Base-by-base conservation (phyloP, 2,329 filamentous ascomycete species). In the Sporothrix variecibatus region DNA sequence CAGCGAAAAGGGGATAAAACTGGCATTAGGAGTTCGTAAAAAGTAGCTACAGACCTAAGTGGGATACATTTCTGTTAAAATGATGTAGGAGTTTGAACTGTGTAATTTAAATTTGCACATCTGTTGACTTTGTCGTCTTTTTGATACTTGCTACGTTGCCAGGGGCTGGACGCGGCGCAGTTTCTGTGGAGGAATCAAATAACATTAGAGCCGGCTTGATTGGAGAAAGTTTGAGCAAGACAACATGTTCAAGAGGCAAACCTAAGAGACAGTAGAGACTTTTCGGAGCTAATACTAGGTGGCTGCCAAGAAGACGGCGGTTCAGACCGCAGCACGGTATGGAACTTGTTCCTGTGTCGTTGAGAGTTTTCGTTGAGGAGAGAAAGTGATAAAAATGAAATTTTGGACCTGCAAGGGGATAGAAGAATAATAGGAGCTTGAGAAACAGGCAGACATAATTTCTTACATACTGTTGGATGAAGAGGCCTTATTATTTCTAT, bases 311-410 rank as follows among this genome's bases (percentile, higher is more conserved):
- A 23, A 64, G 7, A 9, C 34, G 20, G 60, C 60, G 8, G 60
- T 23, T 64, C 34, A 64, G 34, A 64, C 60, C 60, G 60, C 60
- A 64, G 60, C 34, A 64, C 60, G 60, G 60, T 26, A 64, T 64
- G 60, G 60, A 64, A 40, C 60, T 17, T 64, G 60, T 53, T 53
- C 17, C 8, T 58, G 26, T 15, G 15, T 58, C 56, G 28, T 58
- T 31, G 11, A 9, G 6, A 23, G 20, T 4, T 53, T 7, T 53
- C 20, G 20, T 7, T 23, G 49, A 9, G 5, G 49, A 43, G 17
- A 26, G n/a, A 23, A n/a, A 23, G 51, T 53, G n/a, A 9, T 26
- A 2, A n/a, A 26, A n/a, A 23, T n/a, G 49, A 51, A 49, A 15
- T 7, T 49, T 20, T 8, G 40, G 11, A 43, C 2, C 6, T 11